Percentiles rank a stretch among this genome's conserved stretches.
These are phyloP conservation scores for Blastocystis sp. DNA, from an alignment of 352 stramenopile genomes.

Conservation along the genomic window DNA sequence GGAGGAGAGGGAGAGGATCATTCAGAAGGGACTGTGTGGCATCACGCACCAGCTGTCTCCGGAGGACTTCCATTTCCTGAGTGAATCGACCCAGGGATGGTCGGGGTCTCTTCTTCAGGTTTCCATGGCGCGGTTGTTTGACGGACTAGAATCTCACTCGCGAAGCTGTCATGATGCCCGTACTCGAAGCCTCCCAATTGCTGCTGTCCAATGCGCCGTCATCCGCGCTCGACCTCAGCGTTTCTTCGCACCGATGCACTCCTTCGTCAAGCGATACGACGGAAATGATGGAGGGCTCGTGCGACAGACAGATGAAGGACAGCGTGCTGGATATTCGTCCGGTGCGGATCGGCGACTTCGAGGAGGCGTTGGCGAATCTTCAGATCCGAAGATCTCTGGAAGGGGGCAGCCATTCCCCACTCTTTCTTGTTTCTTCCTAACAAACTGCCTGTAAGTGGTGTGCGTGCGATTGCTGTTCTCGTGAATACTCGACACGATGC, in stretches of 20 bases:
- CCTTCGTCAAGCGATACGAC: neutral
- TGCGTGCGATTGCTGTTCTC: too few species aligned
- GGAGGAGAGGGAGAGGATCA: constrained; percentile 32
- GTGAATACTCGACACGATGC: neutral
- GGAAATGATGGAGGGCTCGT: neutral
- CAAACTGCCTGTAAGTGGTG: neutral
- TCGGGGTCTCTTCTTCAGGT: constrained; percentile 48
- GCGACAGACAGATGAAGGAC: neutral
- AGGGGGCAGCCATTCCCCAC: neutral
- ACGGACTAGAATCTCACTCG: constrained; percentile 39
- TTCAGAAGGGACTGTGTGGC: neutral
- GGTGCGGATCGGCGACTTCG: constrained; percentile 23
- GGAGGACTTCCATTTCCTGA: constrained; percentile 24
- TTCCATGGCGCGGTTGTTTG: neutral
- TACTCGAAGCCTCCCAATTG: constrained; percentile 27
- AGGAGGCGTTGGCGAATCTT: constrained; percentile 14
- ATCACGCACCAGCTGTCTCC: neutral
- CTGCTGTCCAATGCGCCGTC: neutral
- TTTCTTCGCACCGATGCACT: neutral
- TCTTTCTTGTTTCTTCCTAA: constrained; percentile 9
- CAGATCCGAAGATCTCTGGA: constrained; percentile 9
- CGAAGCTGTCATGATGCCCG: constrained; percentile 54
- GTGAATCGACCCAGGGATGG: constrained; percentile 36
- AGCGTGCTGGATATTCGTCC: neutral
- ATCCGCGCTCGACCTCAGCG: neutral